phyloP scores from a whole-genome alignment of 1,284 basidiomycete species.

The Exobasidium cylindrosporum region DNA sequence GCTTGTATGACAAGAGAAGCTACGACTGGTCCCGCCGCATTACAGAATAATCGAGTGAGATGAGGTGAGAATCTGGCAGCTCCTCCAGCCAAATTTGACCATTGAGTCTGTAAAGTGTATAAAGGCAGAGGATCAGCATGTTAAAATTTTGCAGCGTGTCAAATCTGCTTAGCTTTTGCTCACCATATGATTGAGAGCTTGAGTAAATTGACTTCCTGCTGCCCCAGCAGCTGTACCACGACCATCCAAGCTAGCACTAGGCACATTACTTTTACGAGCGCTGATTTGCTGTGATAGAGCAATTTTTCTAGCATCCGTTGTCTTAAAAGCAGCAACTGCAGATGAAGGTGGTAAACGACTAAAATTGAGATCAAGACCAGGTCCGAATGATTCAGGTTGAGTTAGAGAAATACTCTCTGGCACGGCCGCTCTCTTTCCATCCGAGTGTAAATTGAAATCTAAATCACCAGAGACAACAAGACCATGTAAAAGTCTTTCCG shows the following conservation, averaged over 20 bases:
- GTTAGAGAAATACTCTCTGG: slow-evolving; percentile 50
- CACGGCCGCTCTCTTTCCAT: slow-evolving; percentile 47
- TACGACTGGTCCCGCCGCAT: slow-evolving; percentile 27
- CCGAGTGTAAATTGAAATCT: slow-evolving; percentile 45
- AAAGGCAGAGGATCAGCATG: slow-evolving; percentile 3
- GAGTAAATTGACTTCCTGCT: slow-evolving; percentile 43
- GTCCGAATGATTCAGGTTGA: slow-evolving; percentile 47
- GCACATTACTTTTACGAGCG: slow-evolving; percentile 25
- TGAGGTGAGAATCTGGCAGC: slow-evolving; percentile 41
- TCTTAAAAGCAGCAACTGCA: neutral
- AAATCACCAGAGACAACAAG: slow-evolving; percentile 51
- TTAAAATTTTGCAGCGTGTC: neutral
- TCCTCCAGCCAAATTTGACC: slow-evolving; percentile 12
- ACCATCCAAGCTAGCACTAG: slow-evolving; percentile 7
- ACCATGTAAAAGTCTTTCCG: slow-evolving; percentile 51
- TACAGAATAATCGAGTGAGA: slow-evolving; percentile 51
- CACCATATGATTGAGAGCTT: slow-evolving; percentile 36
- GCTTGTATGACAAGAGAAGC: slow-evolving; percentile 23
- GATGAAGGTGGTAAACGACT: slow-evolving; percentile 10
- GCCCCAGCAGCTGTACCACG: slow-evolving; percentile 20
- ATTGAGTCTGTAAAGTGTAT: slow-evolving; percentile 26
- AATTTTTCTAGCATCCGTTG: neutral
- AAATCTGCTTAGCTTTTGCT: neutral
- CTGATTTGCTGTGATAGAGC: slow-evolving; percentile 42
- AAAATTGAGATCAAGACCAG: slow-evolving; percentile 4